These are phyloP conservation scores for Amphicarpaea edgeworthii DNA, from an alignment of 306 rosid genomes.

Conservation along the genomic window DNA sequence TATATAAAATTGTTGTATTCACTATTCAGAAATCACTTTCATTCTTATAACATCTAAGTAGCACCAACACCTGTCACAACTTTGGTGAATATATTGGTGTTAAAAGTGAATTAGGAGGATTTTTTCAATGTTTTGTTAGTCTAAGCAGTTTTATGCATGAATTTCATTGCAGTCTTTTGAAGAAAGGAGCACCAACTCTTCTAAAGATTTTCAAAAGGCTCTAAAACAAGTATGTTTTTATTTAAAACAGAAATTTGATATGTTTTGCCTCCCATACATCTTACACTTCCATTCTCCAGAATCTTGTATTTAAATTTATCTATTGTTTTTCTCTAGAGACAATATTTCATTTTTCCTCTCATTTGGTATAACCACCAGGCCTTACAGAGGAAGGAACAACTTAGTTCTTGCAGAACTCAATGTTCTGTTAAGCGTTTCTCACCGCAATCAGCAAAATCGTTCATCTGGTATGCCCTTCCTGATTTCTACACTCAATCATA, in stretches of 20 bases:
- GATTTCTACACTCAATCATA: conserved; percentile 13
- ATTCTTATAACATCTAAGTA: conserved; percentile 18
- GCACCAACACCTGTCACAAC: no score
- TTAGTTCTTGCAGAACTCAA: conserved; percentile 26
- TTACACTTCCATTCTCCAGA: conserved; percentile 28
- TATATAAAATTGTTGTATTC: no score
- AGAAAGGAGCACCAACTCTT: conserved; percentile 56
- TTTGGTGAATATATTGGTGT: no score
- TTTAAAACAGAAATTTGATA: not conserved
- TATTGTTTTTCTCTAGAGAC: not conserved
- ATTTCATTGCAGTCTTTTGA: conserved; percentile 50
- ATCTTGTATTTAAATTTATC: not conserved
- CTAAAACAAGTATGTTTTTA: conserved; percentile 46
- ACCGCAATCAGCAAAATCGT: conserved; percentile 42
- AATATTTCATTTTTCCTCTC: not conserved
- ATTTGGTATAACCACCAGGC: conserved; percentile 47
- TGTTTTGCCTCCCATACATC: not conserved
- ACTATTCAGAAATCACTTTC: conserved; percentile 8
- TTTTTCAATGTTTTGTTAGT: not conserved
- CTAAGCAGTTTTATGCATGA: not conserved
- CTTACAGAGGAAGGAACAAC: conserved; percentile 46
- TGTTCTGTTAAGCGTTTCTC: conserved; percentile 16
- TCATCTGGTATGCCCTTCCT: conserved; percentile 49
- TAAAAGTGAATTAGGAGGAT: not conserved
- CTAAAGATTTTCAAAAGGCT: conserved; percentile 56